Percentiles rank a stretch among this genome's conserved stretches.
phyloP scores from a whole-genome alignment of 805 yeast species.

The Wickerhamiella parazyma region DNA sequence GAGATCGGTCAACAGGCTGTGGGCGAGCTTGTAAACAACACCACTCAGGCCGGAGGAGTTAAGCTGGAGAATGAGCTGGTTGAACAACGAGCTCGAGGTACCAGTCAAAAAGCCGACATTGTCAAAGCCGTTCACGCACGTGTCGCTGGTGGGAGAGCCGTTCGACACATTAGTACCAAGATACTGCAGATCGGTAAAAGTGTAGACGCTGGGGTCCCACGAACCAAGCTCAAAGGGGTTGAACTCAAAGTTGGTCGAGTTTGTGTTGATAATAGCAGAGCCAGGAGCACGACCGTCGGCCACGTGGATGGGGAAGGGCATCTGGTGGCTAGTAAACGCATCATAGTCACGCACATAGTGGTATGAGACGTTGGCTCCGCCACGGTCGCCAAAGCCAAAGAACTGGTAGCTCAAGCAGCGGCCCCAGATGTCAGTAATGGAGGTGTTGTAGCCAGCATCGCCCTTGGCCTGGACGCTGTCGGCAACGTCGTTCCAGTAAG shows the following conservation, averaged over 20 bases:
- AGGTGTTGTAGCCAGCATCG: slow-evolving; percentile 53
- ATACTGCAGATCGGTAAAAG: slow-evolving; percentile 55
- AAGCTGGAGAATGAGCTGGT: slow-evolving; percentile 45
- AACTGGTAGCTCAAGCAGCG: slow-evolving; percentile 61
- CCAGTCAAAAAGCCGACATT: slow-evolving; percentile 74
- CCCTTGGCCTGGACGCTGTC: slow-evolving; percentile 42
- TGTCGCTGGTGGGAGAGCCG: slow-evolving; percentile 38
- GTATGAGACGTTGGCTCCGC: slow-evolving; percentile 51
- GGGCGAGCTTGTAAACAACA: slow-evolving; percentile 29
- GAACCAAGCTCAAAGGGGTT: slow-evolving; percentile 67
- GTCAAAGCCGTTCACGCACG: slow-evolving; percentile 59
- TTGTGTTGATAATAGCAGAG: slow-evolving; percentile 38
- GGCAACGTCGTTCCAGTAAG: slow-evolving; percentile 33
- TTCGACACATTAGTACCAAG: slow-evolving; percentile 51
- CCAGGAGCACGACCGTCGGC: slow-evolving; percentile 35
- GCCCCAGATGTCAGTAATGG: slow-evolving; percentile 75
- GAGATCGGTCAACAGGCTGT: slow-evolving; percentile 26
- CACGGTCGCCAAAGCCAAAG: slow-evolving; percentile 40
- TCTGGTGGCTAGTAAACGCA: slow-evolving; percentile 44
- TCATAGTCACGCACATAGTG: slow-evolving; percentile 45
- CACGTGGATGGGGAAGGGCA: slow-evolving; percentile 61
- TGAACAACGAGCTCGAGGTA: slow-evolving; percentile 70
- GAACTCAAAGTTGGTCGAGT: slow-evolving; percentile 46
- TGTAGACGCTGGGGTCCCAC: slow-evolving; percentile 64
- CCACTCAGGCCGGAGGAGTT: slow-evolving; percentile 38